Percentiles rank a stretch among this genome's conserved stretches.
Evolutionary conservation across 208 protist species (phyloP).

Genomic region (Ichthyophonus hoferi): DNA sequence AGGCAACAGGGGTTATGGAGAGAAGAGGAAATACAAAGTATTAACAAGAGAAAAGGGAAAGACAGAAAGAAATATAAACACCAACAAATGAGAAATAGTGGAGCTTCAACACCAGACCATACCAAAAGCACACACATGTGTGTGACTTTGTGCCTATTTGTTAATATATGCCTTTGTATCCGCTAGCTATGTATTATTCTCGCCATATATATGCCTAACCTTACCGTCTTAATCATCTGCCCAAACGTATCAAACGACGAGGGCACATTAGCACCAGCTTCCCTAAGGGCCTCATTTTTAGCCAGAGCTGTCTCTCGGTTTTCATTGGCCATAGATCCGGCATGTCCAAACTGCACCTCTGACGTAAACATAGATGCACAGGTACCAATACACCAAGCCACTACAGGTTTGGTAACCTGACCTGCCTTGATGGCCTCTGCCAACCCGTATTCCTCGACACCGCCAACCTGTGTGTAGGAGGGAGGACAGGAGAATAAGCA

Average conservation of each 20-base stretch:
- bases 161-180: conserved; percentile 55
- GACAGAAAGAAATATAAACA: too few species aligned
- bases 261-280: conserved; percentile 68
- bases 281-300: conserved; percentile 67
- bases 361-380: conserved; percentile 65
- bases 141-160: too few species aligned
- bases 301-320: conserved; percentile 62
- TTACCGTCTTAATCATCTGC: conserved; percentile 55
- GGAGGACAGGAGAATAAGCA: too few species aligned
- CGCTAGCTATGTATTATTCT: conserved; percentile 30
- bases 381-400: conserved; percentile 75
- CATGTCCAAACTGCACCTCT: conserved; percentile 77
- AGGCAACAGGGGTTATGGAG: too few species aligned
- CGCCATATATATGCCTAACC: conserved; percentile 44
- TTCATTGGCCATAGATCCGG: conserved; percentile 57
- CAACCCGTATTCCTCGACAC: conserved; percentile 67
- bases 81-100: too few species aligned
- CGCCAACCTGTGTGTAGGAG: conserved; percentile 60
- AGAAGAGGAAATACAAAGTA: too few species aligned
- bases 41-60: too few species aligned
- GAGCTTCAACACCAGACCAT: too few species aligned
- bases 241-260: conserved; percentile 57
- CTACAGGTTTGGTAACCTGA: conserved; percentile 71
- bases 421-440: conserved; percentile 61
- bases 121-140: too few species aligned